Percentiles rank a stretch among this genome's conserved stretches.
Conservation (phyloP, 2,329 filamentous ascomycete genomes). For the Blumeria graminis region DNA sequence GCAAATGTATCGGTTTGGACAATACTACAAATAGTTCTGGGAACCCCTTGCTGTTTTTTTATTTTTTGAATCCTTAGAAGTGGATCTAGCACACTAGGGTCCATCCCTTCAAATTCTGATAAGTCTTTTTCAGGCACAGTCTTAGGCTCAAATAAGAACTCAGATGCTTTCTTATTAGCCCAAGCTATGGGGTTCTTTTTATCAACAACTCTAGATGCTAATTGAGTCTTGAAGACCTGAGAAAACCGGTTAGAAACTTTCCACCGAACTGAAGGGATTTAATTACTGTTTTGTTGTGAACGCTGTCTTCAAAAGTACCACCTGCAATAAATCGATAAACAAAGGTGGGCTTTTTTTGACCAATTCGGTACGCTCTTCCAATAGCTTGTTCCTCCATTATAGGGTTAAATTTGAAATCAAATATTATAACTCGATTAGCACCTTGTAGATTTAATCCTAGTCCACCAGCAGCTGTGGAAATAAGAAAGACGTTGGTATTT, state of each 20-base stretch:
- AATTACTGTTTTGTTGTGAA: conserved; percentile 37
- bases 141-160: conserved; percentile 35
- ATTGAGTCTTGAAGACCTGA: conserved; percentile 53
- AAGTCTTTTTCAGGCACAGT: conserved; percentile 27
- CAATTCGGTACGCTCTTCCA: conserved; percentile 64
- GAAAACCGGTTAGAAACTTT: not conserved
- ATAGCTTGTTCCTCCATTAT: conserved; percentile 67
- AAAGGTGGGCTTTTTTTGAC: conserved; percentile 56
- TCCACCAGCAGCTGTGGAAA: conserved; percentile 65
- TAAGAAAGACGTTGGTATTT: conserved; percentile 39
- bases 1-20: conserved; percentile 50
- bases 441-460: conserved; percentile 63
- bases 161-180: conserved; percentile 27
- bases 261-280: not conserved
- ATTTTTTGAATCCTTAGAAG: conserved; percentile 20
- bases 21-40: conserved; percentile 26
- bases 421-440: conserved; percentile 67
- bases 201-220: conserved; percentile 61
- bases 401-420: conserved; percentile 66
- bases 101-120: conserved; percentile 29
- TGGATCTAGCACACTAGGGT: conserved; percentile 32
- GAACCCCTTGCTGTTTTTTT: conserved; percentile 18
- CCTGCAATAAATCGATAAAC: conserved; percentile 63
- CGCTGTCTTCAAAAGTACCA: conserved; percentile 53
- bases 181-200: conserved; percentile 51